phyloP scores from a whole-genome alignment of 2,329 filamentous ascomycete species.

The Bipolaris cookei region DNA sequence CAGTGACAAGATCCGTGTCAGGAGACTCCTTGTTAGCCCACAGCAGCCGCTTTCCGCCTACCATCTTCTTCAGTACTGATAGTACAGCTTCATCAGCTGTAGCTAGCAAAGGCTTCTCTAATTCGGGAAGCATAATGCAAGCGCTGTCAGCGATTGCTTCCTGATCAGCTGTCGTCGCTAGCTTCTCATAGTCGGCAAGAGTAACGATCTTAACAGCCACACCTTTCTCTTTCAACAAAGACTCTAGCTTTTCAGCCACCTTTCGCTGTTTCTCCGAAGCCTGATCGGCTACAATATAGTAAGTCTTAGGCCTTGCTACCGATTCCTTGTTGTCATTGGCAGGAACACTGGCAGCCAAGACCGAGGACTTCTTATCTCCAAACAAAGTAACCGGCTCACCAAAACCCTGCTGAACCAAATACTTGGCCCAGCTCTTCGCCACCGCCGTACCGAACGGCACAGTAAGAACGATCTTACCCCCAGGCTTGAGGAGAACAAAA shows the following conservation, averaged over 20 bases:
- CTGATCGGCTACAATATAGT: neutral
- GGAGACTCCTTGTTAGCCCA: neutral
- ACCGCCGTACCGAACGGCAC: conserved; percentile 9
- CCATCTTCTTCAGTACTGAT: neutral
- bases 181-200: neutral
- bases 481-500: conserved; percentile 23
- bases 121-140: neutral
- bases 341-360: neutral
- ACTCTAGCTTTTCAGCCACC: neutral
- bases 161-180: neutral
- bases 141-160: neutral
- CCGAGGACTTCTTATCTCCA: neutral
- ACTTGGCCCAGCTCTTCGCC: neutral
- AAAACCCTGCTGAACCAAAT: conserved; percentile 13
- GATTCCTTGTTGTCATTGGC: neutral
- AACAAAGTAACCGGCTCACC: neutral
- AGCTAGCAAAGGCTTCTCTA: neutral
- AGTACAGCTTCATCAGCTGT: neutral
- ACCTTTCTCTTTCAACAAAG: neutral
- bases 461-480: conserved; percentile 28
- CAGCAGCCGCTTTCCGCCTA: neutral
- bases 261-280: neutral
- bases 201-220: neutral
- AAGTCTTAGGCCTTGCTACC: neutral
- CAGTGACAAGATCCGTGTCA: neutral